Evolutionary conservation across 2,329 filamentous ascomycete genomes (phyloP).

Genomic region (Cladosporium sp.): DNA sequence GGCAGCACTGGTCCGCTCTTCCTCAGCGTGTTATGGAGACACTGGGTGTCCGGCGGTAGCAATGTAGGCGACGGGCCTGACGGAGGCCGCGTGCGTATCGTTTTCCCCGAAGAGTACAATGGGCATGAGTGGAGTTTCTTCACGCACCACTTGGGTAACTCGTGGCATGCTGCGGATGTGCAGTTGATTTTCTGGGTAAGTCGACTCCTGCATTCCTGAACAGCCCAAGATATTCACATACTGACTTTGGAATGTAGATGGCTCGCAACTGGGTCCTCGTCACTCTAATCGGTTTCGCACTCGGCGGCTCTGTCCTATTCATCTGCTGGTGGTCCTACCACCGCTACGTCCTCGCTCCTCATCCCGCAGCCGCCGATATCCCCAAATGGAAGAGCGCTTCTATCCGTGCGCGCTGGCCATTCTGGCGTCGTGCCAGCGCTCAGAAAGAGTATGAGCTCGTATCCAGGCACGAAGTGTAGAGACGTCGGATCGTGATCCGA

Average conservation of each 20-base stretch:
- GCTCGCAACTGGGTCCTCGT: slow-evolving; percentile 57
- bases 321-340: slow-evolving; percentile 54
- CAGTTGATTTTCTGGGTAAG: slow-evolving; percentile 64
- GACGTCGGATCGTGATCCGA: too few species aligned
- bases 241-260: slow-evolving; percentile 29
- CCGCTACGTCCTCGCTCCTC: slow-evolving; percentile 37
- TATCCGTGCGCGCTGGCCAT: slow-evolving; percentile 28
- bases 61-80: slow-evolving; percentile 42
- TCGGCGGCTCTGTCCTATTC: slow-evolving; percentile 50
- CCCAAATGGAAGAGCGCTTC: slow-evolving; percentile 30
- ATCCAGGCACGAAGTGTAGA: slow-evolving; percentile 32
- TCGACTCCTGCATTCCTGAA: not conserved
- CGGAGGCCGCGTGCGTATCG: slow-evolving; percentile 60
- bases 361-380: slow-evolving; percentile 20
- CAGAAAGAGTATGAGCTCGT: slow-evolving; percentile 35
- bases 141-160: slow-evolving; percentile 63
- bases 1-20: slow-evolving; percentile 75
- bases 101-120: slow-evolving; percentile 72
- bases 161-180: slow-evolving; percentile 66
- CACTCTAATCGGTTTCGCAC: slow-evolving; percentile 52
- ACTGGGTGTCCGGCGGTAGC: slow-evolving; percentile 61
- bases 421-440: slow-evolving; percentile 32
- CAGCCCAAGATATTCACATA: not conserved
- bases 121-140: slow-evolving; percentile 71
- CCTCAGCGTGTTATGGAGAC: slow-evolving; percentile 72